Conservation (phyloP, 148 eudicot genomes). For the Rhododendron ovatum region DNA sequence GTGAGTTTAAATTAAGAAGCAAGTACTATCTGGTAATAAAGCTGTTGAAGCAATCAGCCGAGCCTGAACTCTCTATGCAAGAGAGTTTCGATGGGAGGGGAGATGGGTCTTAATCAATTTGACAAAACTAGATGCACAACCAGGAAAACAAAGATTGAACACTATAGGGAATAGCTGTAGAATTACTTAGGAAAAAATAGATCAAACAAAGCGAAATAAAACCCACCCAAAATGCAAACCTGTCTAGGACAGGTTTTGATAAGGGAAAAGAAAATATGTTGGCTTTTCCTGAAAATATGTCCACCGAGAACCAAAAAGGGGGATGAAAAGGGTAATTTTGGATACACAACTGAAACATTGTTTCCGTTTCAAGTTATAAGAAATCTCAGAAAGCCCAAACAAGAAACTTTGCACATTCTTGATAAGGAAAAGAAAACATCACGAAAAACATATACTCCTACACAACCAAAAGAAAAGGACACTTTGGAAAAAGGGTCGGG, state of each 20-base stretch:
- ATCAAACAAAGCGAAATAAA: background rate
- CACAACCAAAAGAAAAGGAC: background rate
- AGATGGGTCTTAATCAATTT: background rate
- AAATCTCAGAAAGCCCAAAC: background rate
- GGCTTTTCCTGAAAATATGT: background rate
- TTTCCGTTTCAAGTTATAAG: background rate
- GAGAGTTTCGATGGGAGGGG: background rate
- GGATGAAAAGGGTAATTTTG: background rate
- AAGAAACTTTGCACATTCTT: background rate
- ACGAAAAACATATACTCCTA: background rate
- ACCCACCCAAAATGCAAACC: background rate
- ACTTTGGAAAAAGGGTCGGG: background rate
- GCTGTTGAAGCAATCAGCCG: background rate
- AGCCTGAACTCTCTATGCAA: background rate
- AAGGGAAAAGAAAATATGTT: background rate
- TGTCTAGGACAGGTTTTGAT: background rate
- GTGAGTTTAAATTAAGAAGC: background rate
- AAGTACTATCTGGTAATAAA: background rate
- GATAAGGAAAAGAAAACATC: background rate
- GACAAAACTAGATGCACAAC: background rate
- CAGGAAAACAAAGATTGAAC: too few species aligned
- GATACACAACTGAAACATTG: background rate
- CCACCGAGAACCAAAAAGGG: background rate
- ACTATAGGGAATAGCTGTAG: background rate
- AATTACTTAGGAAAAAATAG: background rate